A percentile compares a stretch with the other conserved stretches of the same genome.
phyloP scores from a whole-genome alignment of 192 early-diverging fungal species.

The Phlyctochytrium arcticum region DNA sequence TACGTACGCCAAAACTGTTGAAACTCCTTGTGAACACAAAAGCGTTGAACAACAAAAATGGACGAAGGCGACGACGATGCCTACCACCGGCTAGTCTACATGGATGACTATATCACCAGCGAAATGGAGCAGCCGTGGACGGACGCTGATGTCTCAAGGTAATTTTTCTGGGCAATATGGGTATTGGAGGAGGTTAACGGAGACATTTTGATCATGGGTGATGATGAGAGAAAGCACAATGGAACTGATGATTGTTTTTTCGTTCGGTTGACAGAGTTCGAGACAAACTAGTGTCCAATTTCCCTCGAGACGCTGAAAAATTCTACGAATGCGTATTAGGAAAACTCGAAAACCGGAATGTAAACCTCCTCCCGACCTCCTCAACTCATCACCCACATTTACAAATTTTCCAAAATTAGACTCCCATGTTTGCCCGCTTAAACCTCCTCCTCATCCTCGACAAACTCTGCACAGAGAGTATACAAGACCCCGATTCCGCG shows the following conservation, averaged over 20 bases:
- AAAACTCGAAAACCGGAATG: conserved; percentile 3
- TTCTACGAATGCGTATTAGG: conserved; percentile 2
- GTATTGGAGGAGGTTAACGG: too few species aligned
- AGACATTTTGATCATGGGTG: too few species aligned
- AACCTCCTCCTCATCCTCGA: conserved; percentile 23
- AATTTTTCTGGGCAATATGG: too few species aligned
- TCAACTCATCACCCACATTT: background rate
- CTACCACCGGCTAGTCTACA: background rate
- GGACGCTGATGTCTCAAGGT: conserved; percentile 17
- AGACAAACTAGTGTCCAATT: conserved; percentile 1
- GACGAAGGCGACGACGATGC: background rate
- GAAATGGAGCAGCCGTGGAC: conserved; percentile 24
- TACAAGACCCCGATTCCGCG: background rate
- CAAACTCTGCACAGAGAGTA: conserved; percentile 18
- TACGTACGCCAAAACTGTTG: too few species aligned
- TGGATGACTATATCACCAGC: conserved; percentile 10
- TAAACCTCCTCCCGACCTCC: background rate
- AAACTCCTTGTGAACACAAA: too few species aligned
- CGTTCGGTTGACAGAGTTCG: conserved; percentile 1
- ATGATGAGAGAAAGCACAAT: too few species aligned
- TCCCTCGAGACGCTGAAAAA: conserved; percentile 5
- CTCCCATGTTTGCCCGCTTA: conserved; percentile 13
- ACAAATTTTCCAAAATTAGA: background rate
- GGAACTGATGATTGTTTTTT: too few species aligned
- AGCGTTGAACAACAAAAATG: too few species aligned